Evolutionary conservation across 2,329 filamentous ascomycete species (phyloP).

Genomic region (Simplicillium sp.): DNA sequence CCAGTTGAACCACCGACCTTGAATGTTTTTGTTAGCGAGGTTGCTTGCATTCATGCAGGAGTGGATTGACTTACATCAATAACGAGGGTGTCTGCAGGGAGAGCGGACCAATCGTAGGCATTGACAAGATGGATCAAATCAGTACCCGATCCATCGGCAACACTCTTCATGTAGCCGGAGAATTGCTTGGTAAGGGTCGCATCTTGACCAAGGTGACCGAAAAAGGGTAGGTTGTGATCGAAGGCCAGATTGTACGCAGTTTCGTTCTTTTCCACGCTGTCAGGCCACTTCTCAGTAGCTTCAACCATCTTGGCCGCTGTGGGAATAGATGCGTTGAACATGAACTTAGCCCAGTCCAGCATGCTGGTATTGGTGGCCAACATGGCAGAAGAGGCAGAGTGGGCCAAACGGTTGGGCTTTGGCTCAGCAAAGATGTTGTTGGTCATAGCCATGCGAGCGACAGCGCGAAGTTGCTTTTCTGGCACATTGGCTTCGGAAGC

Average conservation of each 20-base stretch:
- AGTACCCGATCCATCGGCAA: constrained; percentile 17
- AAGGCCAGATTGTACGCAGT: constrained; percentile 20
- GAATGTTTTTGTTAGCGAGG: no score
- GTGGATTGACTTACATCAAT: constrained; percentile 17
- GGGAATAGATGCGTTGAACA: constrained; percentile 15
- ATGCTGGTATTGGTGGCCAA: constrained; percentile 15
- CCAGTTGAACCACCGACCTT: constrained; percentile 22
- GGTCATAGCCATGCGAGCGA: constrained; percentile 27
- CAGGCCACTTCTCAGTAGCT: constrained; percentile 17
- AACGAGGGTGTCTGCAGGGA: constrained; percentile 12
- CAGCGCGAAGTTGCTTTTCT: constrained; percentile 11
- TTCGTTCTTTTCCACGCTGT: constrained; percentile 12
- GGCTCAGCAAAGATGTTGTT: constrained; percentile 22
- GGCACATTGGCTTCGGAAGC: constrained; percentile 10
- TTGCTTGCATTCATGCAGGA: no score
- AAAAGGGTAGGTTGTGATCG: constrained; percentile 17
- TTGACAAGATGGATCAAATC: constrained; percentile 19
- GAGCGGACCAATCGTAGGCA: constrained; percentile 27
- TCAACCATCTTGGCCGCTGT: constrained; percentile 12
- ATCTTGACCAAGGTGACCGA: constrained; percentile 17
- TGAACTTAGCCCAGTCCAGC: constrained; percentile 20
- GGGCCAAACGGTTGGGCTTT: constrained; percentile 16
- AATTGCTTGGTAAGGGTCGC: constrained; percentile 16
- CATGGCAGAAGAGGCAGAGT: constrained; percentile 20
- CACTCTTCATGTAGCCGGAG: constrained; percentile 20